Percentiles rank a stretch among this genome's conserved stretches.
Evolutionary conservation across 306 rosid species (phyloP).

Genomic region (Betula pendula): DNA sequence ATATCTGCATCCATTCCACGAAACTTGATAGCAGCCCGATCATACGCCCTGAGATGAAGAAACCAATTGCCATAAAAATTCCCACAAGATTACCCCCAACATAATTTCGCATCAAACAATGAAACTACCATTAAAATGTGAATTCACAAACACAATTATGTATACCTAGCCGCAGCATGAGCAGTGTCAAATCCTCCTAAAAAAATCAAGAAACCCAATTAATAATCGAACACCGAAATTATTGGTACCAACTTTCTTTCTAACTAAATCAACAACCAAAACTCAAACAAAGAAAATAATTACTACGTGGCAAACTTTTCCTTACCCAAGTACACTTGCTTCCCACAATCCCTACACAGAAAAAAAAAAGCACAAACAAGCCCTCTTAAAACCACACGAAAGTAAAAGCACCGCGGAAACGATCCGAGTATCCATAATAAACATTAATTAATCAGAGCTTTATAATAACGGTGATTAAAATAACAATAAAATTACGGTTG

Average conservation of each 20-base stretch:
- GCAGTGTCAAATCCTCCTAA: conserved; percentile 94
- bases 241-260: background rate
- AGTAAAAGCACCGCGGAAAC: background rate
- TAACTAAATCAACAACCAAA: background rate
- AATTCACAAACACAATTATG: background rate
- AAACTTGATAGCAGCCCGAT: conserved; percentile 94
- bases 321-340: conserved; percentile 93
- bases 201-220: background rate
- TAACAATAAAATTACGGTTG: background rate
- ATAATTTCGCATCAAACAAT: background rate
- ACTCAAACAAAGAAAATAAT: conserved; percentile 5
- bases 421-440: conserved; percentile 8
- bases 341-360: conserved; percentile 80
- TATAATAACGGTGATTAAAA: background rate
- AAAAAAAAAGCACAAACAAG: background rate
- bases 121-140: background rate
- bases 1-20: conserved; percentile 92
- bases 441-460: background rate
- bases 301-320: background rate
- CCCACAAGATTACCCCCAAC: background rate
- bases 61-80: conserved; percentile 7
- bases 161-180: conserved; percentile 86
- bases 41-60: conserved; percentile 67
- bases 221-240: conserved; percentile 1
- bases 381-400: conserved; percentile 1